Conservation (phyloP, 352 stramenopile species). For the Thraustochytrium striatum region DNA sequence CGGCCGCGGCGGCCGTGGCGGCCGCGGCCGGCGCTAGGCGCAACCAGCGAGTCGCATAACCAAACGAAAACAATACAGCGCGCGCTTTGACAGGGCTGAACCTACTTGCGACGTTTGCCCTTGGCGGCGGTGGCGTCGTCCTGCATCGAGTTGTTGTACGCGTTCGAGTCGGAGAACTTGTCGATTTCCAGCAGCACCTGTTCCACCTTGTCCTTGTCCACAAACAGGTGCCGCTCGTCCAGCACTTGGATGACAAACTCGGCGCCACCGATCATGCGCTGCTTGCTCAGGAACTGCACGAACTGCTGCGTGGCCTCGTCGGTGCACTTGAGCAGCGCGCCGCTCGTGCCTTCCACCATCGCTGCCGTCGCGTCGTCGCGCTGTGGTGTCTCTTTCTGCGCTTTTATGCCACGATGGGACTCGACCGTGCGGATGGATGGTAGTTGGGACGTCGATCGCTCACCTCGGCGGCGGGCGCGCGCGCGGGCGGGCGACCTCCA, state of each 20-base stretch:
- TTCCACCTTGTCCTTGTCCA: not conserved
- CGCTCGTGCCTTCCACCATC: conserved; percentile 13
- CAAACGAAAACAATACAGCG: too few species aligned
- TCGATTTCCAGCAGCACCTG: conserved; percentile 27
- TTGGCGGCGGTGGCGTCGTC: not conserved
- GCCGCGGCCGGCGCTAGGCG: not conserved
- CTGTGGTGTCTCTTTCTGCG: too few species aligned
- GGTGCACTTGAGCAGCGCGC: conserved; percentile 39
- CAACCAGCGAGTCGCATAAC: too few species aligned
- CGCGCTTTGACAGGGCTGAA: too few species aligned
- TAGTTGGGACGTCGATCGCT: too few species aligned
- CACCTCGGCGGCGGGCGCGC: too few species aligned
- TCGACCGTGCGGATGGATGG: too few species aligned
- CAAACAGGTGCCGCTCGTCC: conserved; percentile 27
- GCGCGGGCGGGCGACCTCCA: too few species aligned
- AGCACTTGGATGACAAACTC: conserved; percentile 13
- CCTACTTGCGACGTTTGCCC: too few species aligned
- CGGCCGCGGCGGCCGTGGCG: not conserved
- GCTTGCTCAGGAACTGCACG: conserved; percentile 14
- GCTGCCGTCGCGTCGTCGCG: not conserved
- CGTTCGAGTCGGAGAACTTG: conserved; percentile 29
- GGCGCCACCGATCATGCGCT: not conserved
- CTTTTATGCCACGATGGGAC: too few species aligned
- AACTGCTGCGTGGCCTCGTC: conserved; percentile 32
- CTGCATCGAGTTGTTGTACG: conserved; percentile 1